phyloP scores from a whole-genome alignment of 2,329 filamentous ascomycete species.

The Aspergillus pseudoterreus region DNA sequence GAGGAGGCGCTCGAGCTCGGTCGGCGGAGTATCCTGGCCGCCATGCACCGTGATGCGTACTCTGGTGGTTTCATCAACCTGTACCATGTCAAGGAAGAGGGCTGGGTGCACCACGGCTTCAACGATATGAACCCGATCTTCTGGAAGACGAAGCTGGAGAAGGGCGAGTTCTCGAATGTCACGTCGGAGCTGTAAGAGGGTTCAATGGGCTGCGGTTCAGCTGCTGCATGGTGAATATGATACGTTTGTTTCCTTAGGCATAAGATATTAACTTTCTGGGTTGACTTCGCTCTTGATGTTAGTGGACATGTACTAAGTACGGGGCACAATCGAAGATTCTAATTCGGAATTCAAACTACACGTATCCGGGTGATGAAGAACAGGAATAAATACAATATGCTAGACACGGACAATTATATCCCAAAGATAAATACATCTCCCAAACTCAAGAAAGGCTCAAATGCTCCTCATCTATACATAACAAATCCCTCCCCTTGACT shows the following conservation, averaged over 20 bases:
- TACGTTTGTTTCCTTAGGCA: constrained; percentile 12
- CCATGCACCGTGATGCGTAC: constrained; percentile 96
- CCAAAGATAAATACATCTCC: constrained; percentile 9
- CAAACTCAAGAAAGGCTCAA: constrained; percentile 3
- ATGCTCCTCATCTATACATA: constrained; percentile 14
- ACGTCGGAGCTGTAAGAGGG: constrained; percentile 61
- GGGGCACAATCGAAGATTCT: too few relatives aligned
- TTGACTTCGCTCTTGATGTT: background rate
- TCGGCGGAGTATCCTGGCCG: constrained; percentile 86
- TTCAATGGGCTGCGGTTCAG: constrained; percentile 3
- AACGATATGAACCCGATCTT: constrained; percentile 98
- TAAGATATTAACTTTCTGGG: constrained; percentile 6
- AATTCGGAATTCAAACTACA: too few relatives aligned
- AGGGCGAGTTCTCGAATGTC: constrained; percentile 97
- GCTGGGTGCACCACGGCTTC: constrained; percentile 99
- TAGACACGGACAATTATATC: background rate
- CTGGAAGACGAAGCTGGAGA: constrained; percentile 98
- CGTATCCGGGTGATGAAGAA: too few relatives aligned
- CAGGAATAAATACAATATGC: constrained; percentile 1
- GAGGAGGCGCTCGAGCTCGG: constrained; percentile 90
- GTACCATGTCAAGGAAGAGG: constrained; percentile 98
- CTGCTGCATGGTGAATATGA: constrained; percentile 15
- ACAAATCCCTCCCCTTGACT: background rate
- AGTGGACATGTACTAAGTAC: too few relatives aligned
- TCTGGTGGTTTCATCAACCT: constrained; percentile 98